Conservation (phyloP, 441 rosid genomes). For the Melastoma candidum region DNA sequence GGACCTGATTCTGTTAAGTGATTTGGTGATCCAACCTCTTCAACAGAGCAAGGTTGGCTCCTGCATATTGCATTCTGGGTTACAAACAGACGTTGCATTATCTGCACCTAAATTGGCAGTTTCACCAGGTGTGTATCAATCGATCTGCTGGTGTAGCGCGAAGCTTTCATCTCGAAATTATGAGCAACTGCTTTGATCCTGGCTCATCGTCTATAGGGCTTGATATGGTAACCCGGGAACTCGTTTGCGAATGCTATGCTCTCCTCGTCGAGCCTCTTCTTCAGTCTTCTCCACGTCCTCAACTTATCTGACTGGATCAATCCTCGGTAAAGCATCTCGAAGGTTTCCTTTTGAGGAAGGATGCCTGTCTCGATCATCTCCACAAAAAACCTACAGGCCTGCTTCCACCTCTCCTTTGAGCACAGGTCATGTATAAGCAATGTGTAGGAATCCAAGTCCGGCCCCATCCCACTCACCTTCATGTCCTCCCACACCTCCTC, state of each 20-base stretch:
- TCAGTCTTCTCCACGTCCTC: conserved; percentile 91
- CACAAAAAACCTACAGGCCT: conserved; percentile 70
- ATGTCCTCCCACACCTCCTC: conserved; percentile 74
- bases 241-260: conserved; percentile 66
- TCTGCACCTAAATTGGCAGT: too few relatives aligned
- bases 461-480: conserved; percentile 44
- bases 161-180: too few relatives aligned
- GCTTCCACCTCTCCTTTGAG: conserved; percentile 57
- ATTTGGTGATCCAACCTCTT: too few relatives aligned
- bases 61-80: too few relatives aligned
- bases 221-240: conserved; percentile 57
- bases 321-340: conserved; percentile 72
- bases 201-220: conserved; percentile 61
- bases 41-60: too few relatives aligned
- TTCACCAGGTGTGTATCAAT: too few relatives aligned
- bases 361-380: conserved; percentile 91
- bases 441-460: conserved; percentile 83
- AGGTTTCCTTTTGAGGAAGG: conserved; percentile 76
- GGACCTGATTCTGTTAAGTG: too few relatives aligned
- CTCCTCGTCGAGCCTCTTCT: conserved; percentile 79
- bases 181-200: too few relatives aligned
- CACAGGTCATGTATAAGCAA: conserved; percentile 62
- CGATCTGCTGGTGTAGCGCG: too few relatives aligned
- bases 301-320: conserved; percentile 77
- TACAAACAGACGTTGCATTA: too few relatives aligned